A percentile compares a stretch with the other conserved stretches of the same genome.
Conservation (phyloP, 139 green algal species). For the Tetradesmus obliquus region DNA sequence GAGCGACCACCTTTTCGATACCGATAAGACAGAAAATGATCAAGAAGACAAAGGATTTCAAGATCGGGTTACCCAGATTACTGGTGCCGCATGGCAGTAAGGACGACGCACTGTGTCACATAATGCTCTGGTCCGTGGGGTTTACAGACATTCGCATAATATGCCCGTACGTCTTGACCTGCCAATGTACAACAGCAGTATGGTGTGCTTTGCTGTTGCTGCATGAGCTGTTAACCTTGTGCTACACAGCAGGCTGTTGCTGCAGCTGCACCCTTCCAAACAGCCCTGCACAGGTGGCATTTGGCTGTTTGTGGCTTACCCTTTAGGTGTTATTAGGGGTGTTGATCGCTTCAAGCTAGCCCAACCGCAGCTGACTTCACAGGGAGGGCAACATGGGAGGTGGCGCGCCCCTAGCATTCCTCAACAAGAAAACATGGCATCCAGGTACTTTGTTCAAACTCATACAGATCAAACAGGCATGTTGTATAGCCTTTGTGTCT, state of each 20-base stretch:
- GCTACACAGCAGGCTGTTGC: neutral
- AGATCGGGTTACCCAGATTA: neutral
- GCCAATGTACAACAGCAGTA: neutral
- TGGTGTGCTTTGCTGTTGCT: neutral
- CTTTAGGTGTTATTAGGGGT: too few relatives aligned
- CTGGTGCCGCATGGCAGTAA: neutral
- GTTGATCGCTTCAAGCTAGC: too few relatives aligned
- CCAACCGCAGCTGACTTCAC: neutral
- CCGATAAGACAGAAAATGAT: too few relatives aligned
- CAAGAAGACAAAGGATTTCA: too few relatives aligned
- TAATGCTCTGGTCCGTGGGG: neutral
- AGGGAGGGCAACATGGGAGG: conserved; percentile 9
- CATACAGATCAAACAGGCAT: neutral
- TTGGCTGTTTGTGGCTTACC: too few relatives aligned
- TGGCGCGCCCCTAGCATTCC: conserved; percentile 69
- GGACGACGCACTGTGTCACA: neutral
- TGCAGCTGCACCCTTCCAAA: neutral
- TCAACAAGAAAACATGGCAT: conserved; percentile 97
- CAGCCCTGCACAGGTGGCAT: neutral
- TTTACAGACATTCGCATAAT: neutral
- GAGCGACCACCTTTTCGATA: neutral
- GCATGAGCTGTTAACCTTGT: neutral
- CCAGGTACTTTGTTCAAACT: conserved; percentile 47
- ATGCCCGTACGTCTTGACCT: neutral
- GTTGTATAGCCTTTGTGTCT: neutral